A percentile compares a stretch with the other conserved stretches of the same genome.
phyloP scores from a whole-genome alignment of 108 stramenopile species.

The Cyclotella atomus region DNA sequence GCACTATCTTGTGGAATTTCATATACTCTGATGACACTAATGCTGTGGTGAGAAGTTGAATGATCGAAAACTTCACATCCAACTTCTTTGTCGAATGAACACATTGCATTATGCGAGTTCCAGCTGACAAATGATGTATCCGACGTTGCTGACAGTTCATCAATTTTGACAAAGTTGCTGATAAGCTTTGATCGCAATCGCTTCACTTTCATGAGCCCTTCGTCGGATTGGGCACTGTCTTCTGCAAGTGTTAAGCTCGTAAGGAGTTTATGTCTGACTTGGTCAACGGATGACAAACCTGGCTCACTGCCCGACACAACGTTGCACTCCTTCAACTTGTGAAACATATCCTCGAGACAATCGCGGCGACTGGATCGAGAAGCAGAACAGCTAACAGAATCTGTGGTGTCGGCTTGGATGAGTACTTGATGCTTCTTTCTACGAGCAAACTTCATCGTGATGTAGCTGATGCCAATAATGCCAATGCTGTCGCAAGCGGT shows the following conservation, averaged over 20 bases:
- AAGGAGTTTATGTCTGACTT: not conserved
- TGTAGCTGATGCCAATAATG: no score
- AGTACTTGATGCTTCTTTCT: not conserved
- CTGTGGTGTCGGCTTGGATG: not conserved
- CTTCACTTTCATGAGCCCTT: not conserved
- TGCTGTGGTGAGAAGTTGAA: not conserved
- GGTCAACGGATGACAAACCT: not conserved
- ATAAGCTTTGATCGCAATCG: not conserved
- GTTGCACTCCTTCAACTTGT: not conserved
- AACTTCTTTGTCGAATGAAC: not conserved
- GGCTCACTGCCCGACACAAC: not conserved
- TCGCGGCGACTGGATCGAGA: not conserved
- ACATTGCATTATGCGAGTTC: not conserved
- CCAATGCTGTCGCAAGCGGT: no score
- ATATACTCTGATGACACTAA: not conserved
- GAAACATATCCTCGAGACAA: not conserved
- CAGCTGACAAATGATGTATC: slow-evolving; percentile 5
- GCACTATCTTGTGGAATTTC: not conserved
- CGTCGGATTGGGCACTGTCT: not conserved
- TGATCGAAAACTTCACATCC: not conserved
- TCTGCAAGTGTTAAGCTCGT: not conserved
- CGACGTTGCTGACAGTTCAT: not conserved
- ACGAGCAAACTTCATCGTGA: not conserved
- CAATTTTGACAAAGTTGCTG: slow-evolving; percentile 1
- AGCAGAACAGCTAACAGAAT: not conserved